Evolutionary conservation across 1,284 basidiomycete genomes (phyloP).

Genomic region (Melanopsichium pennsylvanicum): DNA sequence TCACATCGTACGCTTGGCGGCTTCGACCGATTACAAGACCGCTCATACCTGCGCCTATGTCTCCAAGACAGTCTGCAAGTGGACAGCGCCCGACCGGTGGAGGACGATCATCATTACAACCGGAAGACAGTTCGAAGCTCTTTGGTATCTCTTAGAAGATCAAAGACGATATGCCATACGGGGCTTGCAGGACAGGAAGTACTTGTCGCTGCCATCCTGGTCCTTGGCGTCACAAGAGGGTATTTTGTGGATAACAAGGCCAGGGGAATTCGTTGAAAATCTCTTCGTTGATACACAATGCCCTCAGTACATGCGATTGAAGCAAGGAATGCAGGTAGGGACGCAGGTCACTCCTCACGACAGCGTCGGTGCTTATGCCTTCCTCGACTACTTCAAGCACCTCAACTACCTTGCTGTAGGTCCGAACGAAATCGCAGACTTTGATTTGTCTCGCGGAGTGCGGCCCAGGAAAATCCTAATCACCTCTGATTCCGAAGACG

Average conservation of each 20-base stretch:
- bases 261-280: constrained; percentile 21
- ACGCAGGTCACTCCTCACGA: too few relatives aligned
- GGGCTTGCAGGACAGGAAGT: too few relatives aligned
- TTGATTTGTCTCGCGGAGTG: not conserved
- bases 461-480: constrained; percentile 9
- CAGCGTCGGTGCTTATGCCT: too few relatives aligned
- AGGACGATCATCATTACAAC: constrained; percentile 28
- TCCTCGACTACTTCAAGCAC: constrained; percentile 7
- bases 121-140: not conserved
- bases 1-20: constrained; percentile 36
- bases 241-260: constrained; percentile 3
- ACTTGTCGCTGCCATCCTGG: too few relatives aligned
- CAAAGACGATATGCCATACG: too few relatives aligned
- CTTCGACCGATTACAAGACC: constrained; percentile 24
- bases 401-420: constrained; percentile 26
- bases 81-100: constrained; percentile 44
- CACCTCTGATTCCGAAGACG: constrained; percentile 1
- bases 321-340: too few relatives aligned
- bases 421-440: not conserved
- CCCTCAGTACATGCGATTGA: not conserved
- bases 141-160: not conserved
- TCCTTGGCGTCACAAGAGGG: constrained; percentile 4
- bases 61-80: constrained; percentile 39
- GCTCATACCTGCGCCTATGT: constrained; percentile 46
- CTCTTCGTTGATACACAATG: constrained; percentile 41